phyloP scores from a whole-genome alignment of 495 filamentous ascomycete genomes.

The Penicillium robsamsonii region DNA sequence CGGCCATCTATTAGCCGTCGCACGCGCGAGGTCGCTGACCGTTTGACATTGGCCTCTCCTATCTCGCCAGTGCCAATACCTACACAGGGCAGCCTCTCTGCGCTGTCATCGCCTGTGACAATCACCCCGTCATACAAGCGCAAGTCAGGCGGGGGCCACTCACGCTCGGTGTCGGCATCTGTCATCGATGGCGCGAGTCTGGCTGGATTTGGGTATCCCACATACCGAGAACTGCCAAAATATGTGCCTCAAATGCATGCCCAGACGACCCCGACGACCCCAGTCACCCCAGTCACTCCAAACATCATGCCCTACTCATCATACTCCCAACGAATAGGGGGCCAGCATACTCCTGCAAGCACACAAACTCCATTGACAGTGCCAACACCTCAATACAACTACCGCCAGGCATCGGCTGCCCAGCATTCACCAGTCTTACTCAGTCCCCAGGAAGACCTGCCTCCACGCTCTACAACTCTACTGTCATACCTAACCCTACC shows the following conservation, averaged over 20 bases:
- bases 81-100: conserved; percentile 34
- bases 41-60: conserved; percentile 53
- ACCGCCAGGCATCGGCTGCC: conserved; percentile 37
- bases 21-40: conserved; percentile 61
- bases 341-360: conserved; percentile 28
- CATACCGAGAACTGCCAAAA: conserved; percentile 73
- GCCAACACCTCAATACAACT: conserved; percentile 43
- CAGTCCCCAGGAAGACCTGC: conserved; percentile 32
- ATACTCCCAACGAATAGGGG: conserved; percentile 23
- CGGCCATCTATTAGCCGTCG: conserved; percentile 54
- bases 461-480: conserved; percentile 62
- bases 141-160: conserved; percentile 44
- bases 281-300: conserved; percentile 44
- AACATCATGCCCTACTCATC: conserved; percentile 44
- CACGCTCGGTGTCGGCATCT: conserved; percentile 64
- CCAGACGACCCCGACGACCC: conserved; percentile 47
- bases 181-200: conserved; percentile 65
- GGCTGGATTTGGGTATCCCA: conserved; percentile 72
- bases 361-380: conserved; percentile 40
- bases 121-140: conserved; percentile 53
- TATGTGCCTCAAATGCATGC: conserved; percentile 53
- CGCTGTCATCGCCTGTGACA: conserved; percentile 61
- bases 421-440: conserved; percentile 50
- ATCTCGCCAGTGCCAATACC: conserved; percentile 44
- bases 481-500: conserved; percentile 73